Conservation (phyloP, 208 protist genomes). For the Naegleria lovaniensis region DNA sequence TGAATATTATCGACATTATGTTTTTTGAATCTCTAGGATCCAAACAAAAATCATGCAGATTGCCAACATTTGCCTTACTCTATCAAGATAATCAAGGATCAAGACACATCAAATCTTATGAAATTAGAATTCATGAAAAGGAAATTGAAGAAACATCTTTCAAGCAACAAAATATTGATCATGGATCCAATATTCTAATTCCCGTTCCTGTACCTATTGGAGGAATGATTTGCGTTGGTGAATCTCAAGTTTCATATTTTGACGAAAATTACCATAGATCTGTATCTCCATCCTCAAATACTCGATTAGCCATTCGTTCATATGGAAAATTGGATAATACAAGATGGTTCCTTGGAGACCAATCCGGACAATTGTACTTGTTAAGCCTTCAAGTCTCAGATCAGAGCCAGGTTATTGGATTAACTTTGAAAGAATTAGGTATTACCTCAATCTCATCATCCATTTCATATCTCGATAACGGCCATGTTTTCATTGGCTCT, state of each 20-base stretch:
- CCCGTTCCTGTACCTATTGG: constrained; percentile 12
- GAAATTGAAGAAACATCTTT: background rate
- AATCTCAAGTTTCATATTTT: background rate
- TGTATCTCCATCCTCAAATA: background rate
- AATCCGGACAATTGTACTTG: background rate
- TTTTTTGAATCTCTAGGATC: constrained; percentile 15
- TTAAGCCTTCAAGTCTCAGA: background rate
- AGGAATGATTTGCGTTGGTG: constrained; percentile 1
- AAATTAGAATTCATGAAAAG: background rate
- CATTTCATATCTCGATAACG: constrained; percentile 30
- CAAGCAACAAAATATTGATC: constrained; percentile 15
- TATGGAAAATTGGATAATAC: background rate
- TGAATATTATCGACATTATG: constrained; percentile 15
- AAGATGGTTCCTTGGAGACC: background rate
- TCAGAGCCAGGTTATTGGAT: background rate
- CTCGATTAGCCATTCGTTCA: background rate
- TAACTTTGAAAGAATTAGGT: background rate
- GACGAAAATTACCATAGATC: background rate
- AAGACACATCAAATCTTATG: constrained; percentile 18
- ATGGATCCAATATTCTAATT: background rate
- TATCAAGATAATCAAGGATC: constrained; percentile 3
- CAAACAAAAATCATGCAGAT: background rate
- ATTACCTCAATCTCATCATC: constrained; percentile 19
- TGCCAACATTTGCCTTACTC: background rate
- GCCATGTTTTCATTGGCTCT: constrained; percentile 32